Conservation (phyloP, 169 alveolate genomes). For the Miamiensis avidus region DNA sequence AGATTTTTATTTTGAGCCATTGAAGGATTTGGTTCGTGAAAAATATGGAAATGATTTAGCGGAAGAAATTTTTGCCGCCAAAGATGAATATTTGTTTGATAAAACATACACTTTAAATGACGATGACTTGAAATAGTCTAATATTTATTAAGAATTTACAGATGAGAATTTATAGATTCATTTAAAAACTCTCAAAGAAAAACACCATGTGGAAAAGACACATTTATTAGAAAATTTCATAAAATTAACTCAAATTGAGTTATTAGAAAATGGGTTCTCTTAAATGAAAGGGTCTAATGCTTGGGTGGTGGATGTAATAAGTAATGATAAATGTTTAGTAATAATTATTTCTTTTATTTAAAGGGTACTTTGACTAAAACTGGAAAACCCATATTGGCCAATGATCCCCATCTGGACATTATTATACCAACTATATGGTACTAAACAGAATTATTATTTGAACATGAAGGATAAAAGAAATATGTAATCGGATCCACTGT, state of each 20-base stretch:
- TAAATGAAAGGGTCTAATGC: conserved; percentile 55
- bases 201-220: not conserved
- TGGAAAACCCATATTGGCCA: conserved; percentile 77
- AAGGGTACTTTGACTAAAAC: conserved; percentile 71
- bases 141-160: not conserved
- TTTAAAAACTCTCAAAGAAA: not conserved
- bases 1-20: not conserved
- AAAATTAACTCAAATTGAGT: conserved; percentile 14
- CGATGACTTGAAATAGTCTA: conserved; percentile 3
- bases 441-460: conserved; percentile 35
- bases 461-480: conserved; percentile 5
- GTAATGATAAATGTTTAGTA: too few species aligned
- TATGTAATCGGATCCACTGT: conserved; percentile 32
- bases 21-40: not conserved
- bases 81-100: conserved; percentile 11
- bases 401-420: conserved; percentile 81
- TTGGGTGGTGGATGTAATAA: conserved; percentile 51
- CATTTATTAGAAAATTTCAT: conserved; percentile 6
- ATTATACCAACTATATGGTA: conserved; percentile 67
- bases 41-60: conserved; percentile 26
- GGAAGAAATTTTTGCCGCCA: conserved; percentile 2
- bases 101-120: conserved; percentile 9
- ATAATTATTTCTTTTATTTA: too few species aligned
- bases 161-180: not conserved
- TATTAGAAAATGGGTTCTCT: conserved; percentile 10